Percentiles rank a stretch among this genome's conserved stretches.
phyloP scores from a whole-genome alignment of 345 rosid genomes.

The Bruguiera gymnorhiza region DNA sequence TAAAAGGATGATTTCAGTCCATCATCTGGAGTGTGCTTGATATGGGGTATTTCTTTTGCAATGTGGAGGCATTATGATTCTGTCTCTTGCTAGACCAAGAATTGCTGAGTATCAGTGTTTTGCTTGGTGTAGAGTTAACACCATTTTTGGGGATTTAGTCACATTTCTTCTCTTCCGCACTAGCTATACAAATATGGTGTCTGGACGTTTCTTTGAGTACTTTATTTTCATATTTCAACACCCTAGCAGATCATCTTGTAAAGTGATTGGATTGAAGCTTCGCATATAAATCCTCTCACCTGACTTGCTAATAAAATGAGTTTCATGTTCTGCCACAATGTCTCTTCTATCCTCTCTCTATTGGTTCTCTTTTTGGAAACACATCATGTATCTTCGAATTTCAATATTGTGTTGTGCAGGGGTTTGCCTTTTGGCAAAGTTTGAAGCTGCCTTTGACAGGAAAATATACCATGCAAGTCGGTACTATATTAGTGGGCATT shows the following conservation, averaged over 20 bases:
- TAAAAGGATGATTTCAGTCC: background rate
- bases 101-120: background rate
- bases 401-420: constrained; percentile 36
- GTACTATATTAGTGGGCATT: constrained; percentile 73
- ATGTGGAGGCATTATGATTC: background rate
- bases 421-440: constrained; percentile 48
- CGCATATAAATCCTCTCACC: background rate
- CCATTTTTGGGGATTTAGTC: no score
- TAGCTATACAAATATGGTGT: no score
- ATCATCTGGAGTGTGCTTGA: background rate
- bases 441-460: constrained; percentile 58
- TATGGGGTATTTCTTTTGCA: background rate
- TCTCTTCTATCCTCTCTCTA: background rate
- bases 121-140: background rate
- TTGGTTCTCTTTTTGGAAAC: background rate
- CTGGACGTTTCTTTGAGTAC: no score
- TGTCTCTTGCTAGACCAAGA: background rate
- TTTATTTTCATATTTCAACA: no score
- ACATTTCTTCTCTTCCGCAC: no score
- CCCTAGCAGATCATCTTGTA: background rate
- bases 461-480: constrained; percentile 55
- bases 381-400: background rate
- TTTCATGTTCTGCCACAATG: background rate
- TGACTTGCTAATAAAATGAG: background rate
- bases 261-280: background rate